Evolutionary conservation across 1,139 yeast species (phyloP), one percentile per base, ranked within the genome.

Genomic region (Taphrina confusa): DNA sequence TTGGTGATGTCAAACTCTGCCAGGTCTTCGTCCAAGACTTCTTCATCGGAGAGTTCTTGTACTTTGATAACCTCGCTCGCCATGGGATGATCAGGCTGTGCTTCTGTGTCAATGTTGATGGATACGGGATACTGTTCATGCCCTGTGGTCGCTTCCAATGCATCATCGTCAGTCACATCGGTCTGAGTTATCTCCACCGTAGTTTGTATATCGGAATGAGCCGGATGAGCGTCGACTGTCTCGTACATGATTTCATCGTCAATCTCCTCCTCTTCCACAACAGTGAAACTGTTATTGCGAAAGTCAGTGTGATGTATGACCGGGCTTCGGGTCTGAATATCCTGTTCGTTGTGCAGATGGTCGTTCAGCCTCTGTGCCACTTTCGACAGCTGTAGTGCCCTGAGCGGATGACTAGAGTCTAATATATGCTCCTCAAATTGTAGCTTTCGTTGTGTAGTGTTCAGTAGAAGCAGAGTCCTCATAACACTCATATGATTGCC

Each of bases 331-430:
- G 20, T 18, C 9, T 31, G 40, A 11, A 31, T 18, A 14, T 31
- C 25, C 23, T 54, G 51, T 34, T 54, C 58, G 12, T 33, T 34
- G 36, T 54, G 44, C 11, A 54, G 18, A 11, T 36, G 51, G 33
- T 42, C 34, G 45, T 54, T 54, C 44, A 54, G 58, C 9, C 34
- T 4, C 12, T 22, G 51, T 12, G 58, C 58, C 5, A 54, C 34
- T 9, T 23, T n/a, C 4, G 45, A 20, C 14, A 54, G 36, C n/a
- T 44, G 50, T 4, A 54, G 27, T n/a, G 50, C 50, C 36, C 36
- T 54, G 34, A 54, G 45, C 12, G 58, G 58, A 25, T 28, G 42
- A 51, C 51, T 54, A 11, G 58, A 54, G 18, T 54, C 58, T n/a
- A 23, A 18, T 12, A 54, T 44, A 37, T 34, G 31, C 27, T 54